Base-by-base conservation (phyloP, 2,329 filamentous ascomycete species). In the Fusarium subglutinans region DNA sequence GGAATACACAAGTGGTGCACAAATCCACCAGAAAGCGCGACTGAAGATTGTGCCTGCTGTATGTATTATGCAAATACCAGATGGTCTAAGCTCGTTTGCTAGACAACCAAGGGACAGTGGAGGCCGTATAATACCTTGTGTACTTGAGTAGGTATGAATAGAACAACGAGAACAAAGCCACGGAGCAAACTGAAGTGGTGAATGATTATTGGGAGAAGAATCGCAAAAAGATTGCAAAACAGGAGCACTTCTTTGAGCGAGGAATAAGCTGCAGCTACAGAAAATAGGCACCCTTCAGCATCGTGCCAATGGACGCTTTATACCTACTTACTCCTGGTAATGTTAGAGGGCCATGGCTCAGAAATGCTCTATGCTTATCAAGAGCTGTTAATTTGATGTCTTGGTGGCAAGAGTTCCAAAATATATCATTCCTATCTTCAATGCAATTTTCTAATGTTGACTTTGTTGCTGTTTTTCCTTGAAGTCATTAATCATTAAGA, bases 21-120 rank as follows among this genome's bases (percentile, higher is more conserved):
- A 61, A 58, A 51, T 44, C 51, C 26, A 15, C 45, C 35, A 58
- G 17, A 57, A 63, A 66, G 60, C 67, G 60, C 62, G 74, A 64
- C 38, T 38, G 28, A 38, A 53, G 54, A 61, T 50, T 35, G 51
- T 47, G 24, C 30, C 33, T 47, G 18, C 37, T n/a, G 61, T 38
- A 40, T 4, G 24, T 51, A 43, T 48, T 51, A 40, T 48, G 28
- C 37, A 48, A 35, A 22, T 45, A n/a, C n/a, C 51, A 26, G 37
- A 55, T 57, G 35, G 66, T 63, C 62, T 67, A 48, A 66, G 66
- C 66, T 66, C 43, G 45, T 63, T 47, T 48, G 68, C 54, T 43
- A 24, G 43, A 55, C 33, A 56, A 44, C 33, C 45, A 58, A 26
- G 41, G 24, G 41, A 47, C 37, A 66, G 33, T 53, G 50, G 50